Percentiles rank a stretch among this genome's conserved stretches.
Evolutionary conservation across 2,329 filamentous ascomycete species (phyloP).

Genomic region (Ophiosphaerella korrae): DNA sequence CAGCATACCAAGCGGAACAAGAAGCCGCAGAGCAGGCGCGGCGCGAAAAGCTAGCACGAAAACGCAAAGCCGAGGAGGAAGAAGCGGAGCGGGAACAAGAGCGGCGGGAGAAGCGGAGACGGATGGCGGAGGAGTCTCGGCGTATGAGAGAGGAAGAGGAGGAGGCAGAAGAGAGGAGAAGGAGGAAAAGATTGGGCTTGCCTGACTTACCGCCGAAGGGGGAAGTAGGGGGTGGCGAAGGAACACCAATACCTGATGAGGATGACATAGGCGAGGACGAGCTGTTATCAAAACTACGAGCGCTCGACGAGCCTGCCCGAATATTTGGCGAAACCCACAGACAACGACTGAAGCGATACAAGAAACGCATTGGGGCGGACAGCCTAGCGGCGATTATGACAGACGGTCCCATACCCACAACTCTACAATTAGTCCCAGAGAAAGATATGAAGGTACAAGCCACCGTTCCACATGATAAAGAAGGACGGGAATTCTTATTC

Average conservation of each 20-base stretch:
- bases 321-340: slow-evolving; percentile 83
- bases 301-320: slow-evolving; percentile 71
- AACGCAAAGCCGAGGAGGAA: slow-evolving; percentile 89
- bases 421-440: slow-evolving; percentile 77
- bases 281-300: slow-evolving; percentile 70
- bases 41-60: slow-evolving; percentile 70
- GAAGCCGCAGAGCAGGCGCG: slow-evolving; percentile 73
- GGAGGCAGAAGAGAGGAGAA: slow-evolving; percentile 71
- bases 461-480: slow-evolving; percentile 65
- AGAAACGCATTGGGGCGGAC: slow-evolving; percentile 59
- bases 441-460: slow-evolving; percentile 82
- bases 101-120: slow-evolving; percentile 80
- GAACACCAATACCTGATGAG: slow-evolving; percentile 47
- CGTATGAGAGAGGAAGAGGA: slow-evolving; percentile 73
- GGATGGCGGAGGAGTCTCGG: slow-evolving; percentile 80
- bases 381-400: slow-evolving; percentile 58
- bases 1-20: slow-evolving; percentile 82
- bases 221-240: slow-evolving; percentile 53
- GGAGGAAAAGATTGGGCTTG: slow-evolving; percentile 78
- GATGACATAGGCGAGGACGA: slow-evolving; percentile 75
- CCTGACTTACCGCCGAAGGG: slow-evolving; percentile 68
- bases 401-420: slow-evolving; percentile 85
- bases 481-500: slow-evolving; percentile 73
- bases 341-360: slow-evolving; percentile 72
- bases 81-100: slow-evolving; percentile 70